phyloP scores from a whole-genome alignment of 306 rosid genomes.

The Psophocarpus tetragonolobus region DNA sequence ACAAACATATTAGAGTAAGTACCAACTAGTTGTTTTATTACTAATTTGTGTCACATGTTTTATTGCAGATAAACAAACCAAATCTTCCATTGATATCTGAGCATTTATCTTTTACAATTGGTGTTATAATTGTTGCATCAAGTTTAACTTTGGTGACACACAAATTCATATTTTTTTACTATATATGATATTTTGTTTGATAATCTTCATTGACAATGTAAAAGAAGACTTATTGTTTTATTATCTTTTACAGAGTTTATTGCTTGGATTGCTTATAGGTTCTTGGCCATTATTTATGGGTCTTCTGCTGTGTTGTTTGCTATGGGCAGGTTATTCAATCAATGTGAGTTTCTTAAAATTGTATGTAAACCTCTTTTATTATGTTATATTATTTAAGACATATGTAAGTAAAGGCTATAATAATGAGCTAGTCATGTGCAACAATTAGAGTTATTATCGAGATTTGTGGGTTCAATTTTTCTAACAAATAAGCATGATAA shows the following conservation, averaged over 20 bases:
- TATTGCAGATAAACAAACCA: conserved; percentile 78
- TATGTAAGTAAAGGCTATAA: neutral
- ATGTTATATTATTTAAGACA: neutral
- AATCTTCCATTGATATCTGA: conserved; percentile 40
- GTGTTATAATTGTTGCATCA: conserved; percentile 55
- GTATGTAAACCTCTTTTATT: neutral
- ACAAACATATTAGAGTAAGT: neutral
- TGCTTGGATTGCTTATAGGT: conserved; percentile 75
- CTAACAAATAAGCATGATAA: too few species aligned
- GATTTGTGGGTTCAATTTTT: too few species aligned
- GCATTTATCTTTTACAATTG: conserved; percentile 60
- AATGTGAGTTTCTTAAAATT: conserved; percentile 56
- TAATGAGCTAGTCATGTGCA: too few species aligned
- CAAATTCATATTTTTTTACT: neutral
- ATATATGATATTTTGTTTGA: neutral
- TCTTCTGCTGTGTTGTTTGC: conserved; percentile 56
- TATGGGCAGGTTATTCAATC: conserved; percentile 80
- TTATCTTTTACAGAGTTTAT: conserved; percentile 62
- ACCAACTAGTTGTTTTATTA: neutral
- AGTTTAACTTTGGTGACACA: conserved; percentile 56
- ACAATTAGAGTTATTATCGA: too few species aligned
- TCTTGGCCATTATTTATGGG: conserved; percentile 88
- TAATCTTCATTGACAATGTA: neutral
- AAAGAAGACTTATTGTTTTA: conserved; percentile 1
- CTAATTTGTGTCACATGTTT: neutral